Conservation (phyloP, 306 rosid species). For the Rubus parviflorus region DNA sequence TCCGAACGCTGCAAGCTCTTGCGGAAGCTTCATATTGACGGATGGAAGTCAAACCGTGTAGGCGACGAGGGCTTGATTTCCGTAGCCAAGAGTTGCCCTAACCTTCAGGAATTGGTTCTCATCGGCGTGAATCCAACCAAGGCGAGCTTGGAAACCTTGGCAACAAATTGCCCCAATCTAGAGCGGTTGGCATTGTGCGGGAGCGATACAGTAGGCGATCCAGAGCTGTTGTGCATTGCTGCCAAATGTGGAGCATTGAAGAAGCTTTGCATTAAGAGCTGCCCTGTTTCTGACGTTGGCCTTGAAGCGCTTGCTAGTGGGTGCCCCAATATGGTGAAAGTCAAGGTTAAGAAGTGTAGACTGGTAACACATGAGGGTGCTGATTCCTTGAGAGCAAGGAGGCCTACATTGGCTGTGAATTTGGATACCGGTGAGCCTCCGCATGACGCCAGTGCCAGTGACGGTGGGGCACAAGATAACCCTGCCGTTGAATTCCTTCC, state of each 20-base stretch:
- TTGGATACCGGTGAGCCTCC: slow-evolving; percentile 68
- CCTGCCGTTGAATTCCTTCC: slow-evolving; percentile 50
- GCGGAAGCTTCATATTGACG: slow-evolving; percentile 93
- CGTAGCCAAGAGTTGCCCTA: slow-evolving; percentile 73
- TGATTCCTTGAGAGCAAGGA: slow-evolving; percentile 62
- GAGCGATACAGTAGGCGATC: slow-evolving; percentile 91
- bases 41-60: slow-evolving; percentile 88
- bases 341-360: slow-evolving; percentile 93
- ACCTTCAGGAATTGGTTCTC: slow-evolving; percentile 83
- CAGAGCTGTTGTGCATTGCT: slow-evolving; percentile 85
- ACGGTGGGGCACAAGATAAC: slow-evolving; percentile 70
- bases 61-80: slow-evolving; percentile 86
- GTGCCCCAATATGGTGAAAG: slow-evolving; percentile 96
- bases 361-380: slow-evolving; percentile 81
- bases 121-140: slow-evolving; percentile 90
- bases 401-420: slow-evolving; percentile 77
- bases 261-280: slow-evolving; percentile 93
- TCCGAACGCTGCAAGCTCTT: slow-evolving; percentile 80
- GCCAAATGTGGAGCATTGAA: slow-evolving; percentile 82
- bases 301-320: slow-evolving; percentile 83
- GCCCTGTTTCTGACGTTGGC: slow-evolving; percentile 80
- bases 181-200: slow-evolving; percentile 94
- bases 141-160: slow-evolving; percentile 72
- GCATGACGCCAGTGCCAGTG: slow-evolving; percentile 83
- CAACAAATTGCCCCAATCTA: slow-evolving; percentile 75